Evolutionary conservation across 176 grass and related monocot species (phyloP).

Genomic region (Thinopyrum elongatum): DNA sequence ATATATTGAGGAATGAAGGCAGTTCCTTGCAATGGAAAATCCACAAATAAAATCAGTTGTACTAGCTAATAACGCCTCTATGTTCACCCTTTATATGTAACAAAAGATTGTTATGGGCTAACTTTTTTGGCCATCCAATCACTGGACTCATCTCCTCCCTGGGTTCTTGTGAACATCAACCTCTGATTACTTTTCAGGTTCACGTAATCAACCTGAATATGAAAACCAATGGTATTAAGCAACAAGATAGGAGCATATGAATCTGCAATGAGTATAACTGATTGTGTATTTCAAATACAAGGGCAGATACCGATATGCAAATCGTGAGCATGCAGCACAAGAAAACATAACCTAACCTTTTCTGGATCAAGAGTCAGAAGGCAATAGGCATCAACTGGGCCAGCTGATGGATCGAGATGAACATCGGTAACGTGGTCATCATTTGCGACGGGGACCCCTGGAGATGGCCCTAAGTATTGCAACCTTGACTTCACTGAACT

Average conservation of each 20-base stretch:
- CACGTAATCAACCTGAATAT: slow-evolving; percentile 79
- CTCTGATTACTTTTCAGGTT: slow-evolving; percentile 86
- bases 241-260: not conserved
- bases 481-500: slow-evolving; percentile 74
- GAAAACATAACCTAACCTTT: slow-evolving; percentile 50
- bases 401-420: slow-evolving; percentile 56
- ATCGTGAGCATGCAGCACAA: not conserved
- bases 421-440: slow-evolving; percentile 46
- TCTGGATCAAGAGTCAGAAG: slow-evolving; percentile 86
- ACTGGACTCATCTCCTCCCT: slow-evolving; percentile 32
- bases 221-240: not conserved
- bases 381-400: slow-evolving; percentile 71
- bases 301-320: not conserved
- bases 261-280: not conserved
- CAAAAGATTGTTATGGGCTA: slow-evolving; percentile 35
- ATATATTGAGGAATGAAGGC: not conserved
- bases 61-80: not conserved
- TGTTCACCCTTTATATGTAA: not conserved
- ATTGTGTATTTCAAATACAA: not conserved
- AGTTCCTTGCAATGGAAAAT: slow-evolving; percentile 25
- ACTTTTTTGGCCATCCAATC: slow-evolving; percentile 58
- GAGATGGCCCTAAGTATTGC: slow-evolving; percentile 77
- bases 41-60: slow-evolving; percentile 6
- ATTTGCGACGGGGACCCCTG: slow-evolving; percentile 58
- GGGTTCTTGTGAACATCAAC: slow-evolving; percentile 59